Conservation (phyloP, 202 grass and related monocot genomes). For the Schoenoplectus tabernaemontani region DNA sequence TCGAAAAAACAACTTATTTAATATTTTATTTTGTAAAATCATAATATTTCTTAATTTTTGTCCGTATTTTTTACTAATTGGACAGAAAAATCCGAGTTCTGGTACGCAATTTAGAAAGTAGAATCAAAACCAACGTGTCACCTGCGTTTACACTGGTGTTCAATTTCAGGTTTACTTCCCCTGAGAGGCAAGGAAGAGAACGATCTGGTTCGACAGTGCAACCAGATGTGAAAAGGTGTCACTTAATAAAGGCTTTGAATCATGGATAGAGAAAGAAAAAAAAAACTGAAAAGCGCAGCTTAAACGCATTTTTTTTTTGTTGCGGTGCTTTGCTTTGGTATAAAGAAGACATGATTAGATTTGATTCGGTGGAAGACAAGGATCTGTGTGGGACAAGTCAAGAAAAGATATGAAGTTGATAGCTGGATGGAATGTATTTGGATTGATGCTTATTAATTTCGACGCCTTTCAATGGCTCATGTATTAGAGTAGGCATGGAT, state of each 20-base stretch:
- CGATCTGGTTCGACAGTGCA: neutral
- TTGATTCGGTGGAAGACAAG: constrained; percentile 20
- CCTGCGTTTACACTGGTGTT: neutral
- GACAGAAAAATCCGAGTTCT: neutral
- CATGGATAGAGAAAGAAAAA: neutral
- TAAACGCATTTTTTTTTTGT: constrained; percentile 2
- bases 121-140: neutral
- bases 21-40: too few relatives aligned
- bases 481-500: too few relatives aligned
- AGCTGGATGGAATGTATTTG: neutral
- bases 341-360: constrained; percentile 13
- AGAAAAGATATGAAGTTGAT: neutral
- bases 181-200: constrained; percentile 20
- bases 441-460: neutral
- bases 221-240: neutral
- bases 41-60: too few relatives aligned
- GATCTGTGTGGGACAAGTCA: neutral
- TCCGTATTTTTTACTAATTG: neutral
- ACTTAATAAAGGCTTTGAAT: constrained; percentile 14
- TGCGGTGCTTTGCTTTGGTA: constrained; percentile 13
- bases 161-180: constrained; percentile 5
- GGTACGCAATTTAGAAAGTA: neutral
- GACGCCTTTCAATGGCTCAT: too few relatives aligned
- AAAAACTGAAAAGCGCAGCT: constrained; percentile 10
- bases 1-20: too few relatives aligned